A percentile compares a stretch with the other conserved stretches of the same genome.
Conservation (phyloP, 345 rosid genomes). For the Hibiscus syriacus region DNA sequence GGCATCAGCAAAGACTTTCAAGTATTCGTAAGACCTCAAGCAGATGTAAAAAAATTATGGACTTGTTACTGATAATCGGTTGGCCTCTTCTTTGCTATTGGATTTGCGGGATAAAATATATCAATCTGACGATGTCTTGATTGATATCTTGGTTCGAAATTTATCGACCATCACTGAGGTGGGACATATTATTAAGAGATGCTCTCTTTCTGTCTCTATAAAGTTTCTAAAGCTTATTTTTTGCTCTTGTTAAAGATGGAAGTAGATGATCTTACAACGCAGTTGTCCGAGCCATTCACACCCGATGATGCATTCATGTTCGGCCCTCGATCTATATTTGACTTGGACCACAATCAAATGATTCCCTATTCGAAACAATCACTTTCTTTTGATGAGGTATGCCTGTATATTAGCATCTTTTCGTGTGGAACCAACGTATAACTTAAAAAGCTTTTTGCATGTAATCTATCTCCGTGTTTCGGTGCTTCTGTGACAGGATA, state of each 20-base stretch:
- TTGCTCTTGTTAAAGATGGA: constrained; percentile 42
- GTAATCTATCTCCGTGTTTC: background rate
- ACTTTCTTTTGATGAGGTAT: constrained; percentile 81
- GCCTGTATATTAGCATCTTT: background rate
- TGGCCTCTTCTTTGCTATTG: constrained; percentile 45
- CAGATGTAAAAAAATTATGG: constrained; percentile 63
- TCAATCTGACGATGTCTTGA: constrained; percentile 38
- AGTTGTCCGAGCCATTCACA: constrained; percentile 66
- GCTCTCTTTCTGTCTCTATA: background rate
- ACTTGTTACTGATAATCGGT: constrained; percentile 53
- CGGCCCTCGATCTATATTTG: constrained; percentile 42
- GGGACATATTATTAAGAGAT: constrained; percentile 8
- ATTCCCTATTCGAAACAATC: constrained; percentile 58
- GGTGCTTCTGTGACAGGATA: constrained; percentile 46
- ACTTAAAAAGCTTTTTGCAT: too few relatives aligned
- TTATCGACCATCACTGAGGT: constrained; percentile 59
- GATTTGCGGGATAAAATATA: constrained; percentile 45
- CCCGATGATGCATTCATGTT: constrained; percentile 83
- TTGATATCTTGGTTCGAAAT: constrained; percentile 41
- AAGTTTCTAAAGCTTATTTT: constrained; percentile 6
- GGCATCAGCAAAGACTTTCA: constrained; percentile 62
- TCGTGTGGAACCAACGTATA: too few relatives aligned
- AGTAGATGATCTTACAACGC: constrained; percentile 51
- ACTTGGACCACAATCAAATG: constrained; percentile 38
- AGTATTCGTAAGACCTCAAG: constrained; percentile 53